phyloP scores from a whole-genome alignment of 805 yeast genomes.

The Yarrowia keelungensis region DNA sequence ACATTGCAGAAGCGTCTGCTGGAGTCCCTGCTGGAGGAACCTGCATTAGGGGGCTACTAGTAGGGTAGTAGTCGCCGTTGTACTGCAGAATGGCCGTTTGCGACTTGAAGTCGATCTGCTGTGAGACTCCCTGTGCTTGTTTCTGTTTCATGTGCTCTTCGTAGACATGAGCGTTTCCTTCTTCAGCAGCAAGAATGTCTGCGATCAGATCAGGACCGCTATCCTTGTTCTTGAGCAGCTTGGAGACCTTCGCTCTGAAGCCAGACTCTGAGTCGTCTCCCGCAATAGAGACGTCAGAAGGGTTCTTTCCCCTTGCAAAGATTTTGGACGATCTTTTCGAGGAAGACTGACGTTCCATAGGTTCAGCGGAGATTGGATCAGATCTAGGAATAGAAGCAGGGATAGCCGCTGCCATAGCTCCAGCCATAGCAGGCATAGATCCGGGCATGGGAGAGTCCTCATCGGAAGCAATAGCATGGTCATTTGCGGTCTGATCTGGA shows the following conservation, averaged over 20 bases:
- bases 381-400: slow-evolving; percentile 1
- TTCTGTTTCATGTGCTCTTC: neutral
- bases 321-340: slow-evolving; percentile 21
- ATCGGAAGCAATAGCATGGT: slow-evolving; percentile 11
- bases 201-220: slow-evolving; percentile 6
- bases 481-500: neutral
- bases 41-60: neutral
- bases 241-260: slow-evolving; percentile 26
- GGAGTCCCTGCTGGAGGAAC: slow-evolving; percentile 7
- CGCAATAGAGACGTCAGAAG: slow-evolving; percentile 4
- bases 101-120: neutral
- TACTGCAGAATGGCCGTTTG: neutral
- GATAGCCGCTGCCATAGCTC: too few relatives aligned
- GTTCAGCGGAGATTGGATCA: neutral
- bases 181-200: neutral
- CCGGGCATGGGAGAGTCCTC: slow-evolving; percentile 2
- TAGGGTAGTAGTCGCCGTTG: neutral
- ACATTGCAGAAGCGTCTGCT: neutral
- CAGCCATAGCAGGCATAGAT: neutral
- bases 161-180: neutral
- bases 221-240: slow-evolving; percentile 16
- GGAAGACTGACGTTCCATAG: slow-evolving; percentile 12
- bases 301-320: neutral
- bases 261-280: slow-evolving; percentile 25
- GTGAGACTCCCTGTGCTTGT: neutral